Conservation (phyloP, 768 basidiomycete genomes). For the Suillus brevipes region DNA sequence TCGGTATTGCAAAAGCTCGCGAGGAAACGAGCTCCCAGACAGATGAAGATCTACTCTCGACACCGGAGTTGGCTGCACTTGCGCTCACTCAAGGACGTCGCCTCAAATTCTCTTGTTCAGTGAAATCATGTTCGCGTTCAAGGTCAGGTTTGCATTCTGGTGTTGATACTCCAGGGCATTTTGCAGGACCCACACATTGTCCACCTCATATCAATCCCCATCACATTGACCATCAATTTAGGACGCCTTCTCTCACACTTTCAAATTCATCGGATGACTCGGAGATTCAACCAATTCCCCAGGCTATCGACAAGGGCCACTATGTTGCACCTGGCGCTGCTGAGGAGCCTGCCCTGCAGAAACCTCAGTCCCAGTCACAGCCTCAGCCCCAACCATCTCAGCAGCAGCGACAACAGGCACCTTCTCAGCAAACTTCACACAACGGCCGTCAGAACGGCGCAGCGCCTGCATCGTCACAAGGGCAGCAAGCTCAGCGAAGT, state of each 20-base stretch:
- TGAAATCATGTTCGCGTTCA: constrained; percentile 35
- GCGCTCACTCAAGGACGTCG: constrained; percentile 32
- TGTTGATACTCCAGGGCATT: constrained; percentile 64
- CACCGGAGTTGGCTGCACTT: constrained; percentile 31
- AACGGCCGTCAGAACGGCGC: constrained; percentile 33
- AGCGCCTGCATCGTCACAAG: constrained; percentile 20
- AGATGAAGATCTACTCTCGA: constrained; percentile 30
- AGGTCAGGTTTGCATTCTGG: constrained; percentile 50
- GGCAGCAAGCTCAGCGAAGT: constrained; percentile 18
- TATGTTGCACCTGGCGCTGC: constrained; percentile 80
- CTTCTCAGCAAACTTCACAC: constrained; percentile 24
- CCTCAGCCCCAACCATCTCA: constrained; percentile 35
- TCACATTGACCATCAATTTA: too few species aligned
- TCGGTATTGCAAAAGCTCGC: constrained; percentile 30
- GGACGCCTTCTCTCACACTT: too few species aligned
- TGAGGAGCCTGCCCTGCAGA: constrained; percentile 47
- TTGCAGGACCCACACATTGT: constrained; percentile 51
- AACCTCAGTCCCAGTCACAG: constrained; percentile 34
- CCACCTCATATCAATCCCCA: too few species aligned
- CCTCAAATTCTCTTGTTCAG: constrained; percentile 27
- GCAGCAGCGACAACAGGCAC: constrained; percentile 32
- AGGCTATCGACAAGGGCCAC: constrained; percentile 83
- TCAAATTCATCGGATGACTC: too few species aligned
- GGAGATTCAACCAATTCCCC: constrained; percentile 97
- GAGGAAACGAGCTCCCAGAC: constrained; percentile 25